Conservation (phyloP, 768 basidiomycete species). For the Cubamyces lactineus region DNA sequence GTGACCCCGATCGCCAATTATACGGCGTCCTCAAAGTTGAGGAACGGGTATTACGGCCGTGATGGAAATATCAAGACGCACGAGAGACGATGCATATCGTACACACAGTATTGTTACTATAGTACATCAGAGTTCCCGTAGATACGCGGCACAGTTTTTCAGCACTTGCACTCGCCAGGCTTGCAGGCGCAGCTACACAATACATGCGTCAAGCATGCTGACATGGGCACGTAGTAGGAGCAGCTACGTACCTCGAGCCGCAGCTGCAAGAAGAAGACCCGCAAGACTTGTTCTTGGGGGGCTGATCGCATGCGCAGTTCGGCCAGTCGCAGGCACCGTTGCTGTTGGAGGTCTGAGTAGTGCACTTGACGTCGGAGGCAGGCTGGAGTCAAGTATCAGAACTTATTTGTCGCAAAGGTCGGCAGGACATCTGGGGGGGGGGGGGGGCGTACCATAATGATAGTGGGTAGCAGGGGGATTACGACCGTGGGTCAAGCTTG, state of each 20-base stretch:
- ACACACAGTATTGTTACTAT: constrained; percentile 1
- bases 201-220: neutral
- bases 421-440: too few relatives aligned
- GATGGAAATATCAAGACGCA: too few relatives aligned
- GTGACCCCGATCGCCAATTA: too few relatives aligned
- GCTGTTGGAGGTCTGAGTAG: constrained; percentile 17
- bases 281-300: constrained; percentile 39
- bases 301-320: constrained; percentile 38
- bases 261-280: constrained; percentile 22
- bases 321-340: constrained; percentile 36
- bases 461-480: neutral
- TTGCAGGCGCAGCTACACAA: constrained; percentile 29
- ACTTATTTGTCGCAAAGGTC: too few relatives aligned
- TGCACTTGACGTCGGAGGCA: constrained; percentile 28
- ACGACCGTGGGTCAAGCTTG: constrained; percentile 7
- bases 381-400: constrained; percentile 6
- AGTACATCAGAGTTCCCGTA: neutral
- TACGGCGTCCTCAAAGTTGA: too few relatives aligned
- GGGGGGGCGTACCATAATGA: constrained; percentile 5
- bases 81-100: constrained; percentile 14
- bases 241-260: constrained; percentile 3
- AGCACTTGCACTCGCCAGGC: constrained; percentile 29
- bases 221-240: neutral
- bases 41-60: too few relatives aligned
- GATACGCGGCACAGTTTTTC: neutral